Conservation (phyloP, 1,284 basidiomycete genomes). For the Lentinus polychrous region DNA sequence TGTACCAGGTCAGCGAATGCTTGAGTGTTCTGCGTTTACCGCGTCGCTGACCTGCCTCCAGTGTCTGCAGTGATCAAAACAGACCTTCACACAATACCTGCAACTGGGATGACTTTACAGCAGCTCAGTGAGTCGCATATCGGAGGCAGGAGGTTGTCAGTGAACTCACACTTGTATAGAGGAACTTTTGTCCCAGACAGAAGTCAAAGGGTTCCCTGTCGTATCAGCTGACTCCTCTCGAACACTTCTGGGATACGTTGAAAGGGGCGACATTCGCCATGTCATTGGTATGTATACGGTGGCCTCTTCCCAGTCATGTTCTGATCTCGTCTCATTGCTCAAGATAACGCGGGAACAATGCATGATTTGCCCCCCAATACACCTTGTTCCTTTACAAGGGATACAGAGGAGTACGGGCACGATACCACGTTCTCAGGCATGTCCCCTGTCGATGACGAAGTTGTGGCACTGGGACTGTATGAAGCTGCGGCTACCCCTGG, state of each 20-base stretch:
- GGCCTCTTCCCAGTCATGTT: background rate
- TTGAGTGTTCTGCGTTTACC: slow-evolving; percentile 1
- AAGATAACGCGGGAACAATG: slow-evolving; percentile 67
- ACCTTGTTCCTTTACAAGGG: slow-evolving; percentile 61
- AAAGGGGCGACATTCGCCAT: slow-evolving; percentile 78
- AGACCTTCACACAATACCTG: slow-evolving; percentile 68
- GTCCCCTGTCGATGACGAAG: slow-evolving; percentile 40
- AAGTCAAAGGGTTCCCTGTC: slow-evolving; percentile 91
- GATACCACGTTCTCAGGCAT: slow-evolving; percentile 36
- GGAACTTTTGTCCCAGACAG: slow-evolving; percentile 57
- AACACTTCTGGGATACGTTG: slow-evolving; percentile 84
- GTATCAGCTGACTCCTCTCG: slow-evolving; percentile 52
- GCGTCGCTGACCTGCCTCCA: slow-evolving; percentile 22
- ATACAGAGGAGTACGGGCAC: slow-evolving; percentile 32
- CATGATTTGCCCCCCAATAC: slow-evolving; percentile 60
- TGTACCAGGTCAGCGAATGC: slow-evolving; percentile 60
- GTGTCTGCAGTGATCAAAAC: slow-evolving; percentile 88
- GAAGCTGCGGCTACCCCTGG: slow-evolving; percentile 49
- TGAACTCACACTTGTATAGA: slow-evolving; percentile 36
- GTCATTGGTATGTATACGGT: slow-evolving; percentile 59
- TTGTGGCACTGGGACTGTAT: slow-evolving; percentile 55
- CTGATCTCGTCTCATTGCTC: background rate
- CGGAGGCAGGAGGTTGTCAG: background rate
- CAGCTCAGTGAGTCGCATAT: slow-evolving; percentile 63
- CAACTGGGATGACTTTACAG: slow-evolving; percentile 68